phyloP scores from a whole-genome alignment of 352 stramenopile genomes.

The Phytophthora cactorum region DNA sequence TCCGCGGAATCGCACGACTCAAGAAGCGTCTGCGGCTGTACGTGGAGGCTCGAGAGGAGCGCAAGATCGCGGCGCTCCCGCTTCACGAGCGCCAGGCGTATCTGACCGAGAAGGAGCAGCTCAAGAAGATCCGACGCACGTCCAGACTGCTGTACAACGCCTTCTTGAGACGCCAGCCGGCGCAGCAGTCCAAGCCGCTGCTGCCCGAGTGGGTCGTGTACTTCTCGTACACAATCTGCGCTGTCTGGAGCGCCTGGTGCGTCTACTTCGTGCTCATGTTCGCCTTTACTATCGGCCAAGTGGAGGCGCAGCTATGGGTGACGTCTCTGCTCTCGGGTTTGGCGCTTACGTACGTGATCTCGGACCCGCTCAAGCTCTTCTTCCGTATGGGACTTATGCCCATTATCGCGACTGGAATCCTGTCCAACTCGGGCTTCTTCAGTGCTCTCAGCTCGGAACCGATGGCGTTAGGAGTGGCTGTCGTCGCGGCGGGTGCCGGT shows the following conservation, averaged over 20 bases:
- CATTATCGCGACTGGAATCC: constrained; percentile 57
- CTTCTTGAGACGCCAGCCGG: constrained; percentile 62
- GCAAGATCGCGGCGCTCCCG: constrained; percentile 47
- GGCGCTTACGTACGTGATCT: constrained; percentile 64
- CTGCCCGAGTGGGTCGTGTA: constrained; percentile 83
- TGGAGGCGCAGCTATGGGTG: constrained; percentile 71
- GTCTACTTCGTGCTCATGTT: constrained; percentile 80
- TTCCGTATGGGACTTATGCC: constrained; percentile 77
- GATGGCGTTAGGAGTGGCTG: constrained; percentile 50
- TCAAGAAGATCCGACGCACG: constrained; percentile 66
- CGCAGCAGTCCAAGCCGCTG: constrained; percentile 53
- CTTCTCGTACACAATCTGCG: constrained; percentile 69
- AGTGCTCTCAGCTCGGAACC: constrained; percentile 54
- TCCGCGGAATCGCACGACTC: constrained; percentile 55
- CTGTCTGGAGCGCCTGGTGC: constrained; percentile 58
- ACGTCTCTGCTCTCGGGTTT: constrained; percentile 62
- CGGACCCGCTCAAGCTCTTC: constrained; percentile 74
- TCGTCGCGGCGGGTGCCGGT: constrained; percentile 45
- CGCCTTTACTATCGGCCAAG: constrained; percentile 60
- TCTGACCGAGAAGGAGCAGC: constrained; percentile 60
- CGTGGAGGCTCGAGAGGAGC: constrained; percentile 43
- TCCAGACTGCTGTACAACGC: constrained; percentile 78
- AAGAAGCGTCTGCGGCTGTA: constrained; percentile 70
- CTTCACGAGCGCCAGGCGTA: constrained; percentile 70
- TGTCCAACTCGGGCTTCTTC: constrained; percentile 64